Evolutionary conservation across 768 basidiomycete species (phyloP), one percentile per base, ranked within the genome.

Genomic region (Lepiota brunneoincarnata): DNA sequence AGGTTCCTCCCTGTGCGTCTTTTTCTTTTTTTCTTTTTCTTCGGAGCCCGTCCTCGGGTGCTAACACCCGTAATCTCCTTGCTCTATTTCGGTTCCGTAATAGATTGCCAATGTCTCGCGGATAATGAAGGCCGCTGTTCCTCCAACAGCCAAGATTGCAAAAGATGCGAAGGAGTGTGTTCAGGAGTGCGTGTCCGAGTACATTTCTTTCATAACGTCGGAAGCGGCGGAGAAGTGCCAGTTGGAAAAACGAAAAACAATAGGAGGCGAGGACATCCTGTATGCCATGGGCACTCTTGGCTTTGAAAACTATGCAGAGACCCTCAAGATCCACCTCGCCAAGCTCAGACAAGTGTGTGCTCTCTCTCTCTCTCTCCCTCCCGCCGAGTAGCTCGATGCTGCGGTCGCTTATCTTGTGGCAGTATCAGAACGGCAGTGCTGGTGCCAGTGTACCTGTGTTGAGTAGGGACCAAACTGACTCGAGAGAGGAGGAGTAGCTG

Each of bases 81-180:
- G n/a, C 18, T 23, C 24, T 28, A n/a, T 7, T 36, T 31, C 31
- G 23, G 10, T 5, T 20, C 15, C 61, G 26, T 20, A 11, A 11
- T 40, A 95, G 94, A 98, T 98, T 62, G 95, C 95, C 48, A 98
- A 98, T 67, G 94, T 98, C n/a, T 86, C 93, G 14, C 83, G 96
- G 18, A 95, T 98, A 65, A 98, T 98, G 95, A 98, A 98, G 71
- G 76, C 85, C 39, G 81, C 92, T 10, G 86, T 98, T 2, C 95
- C 96, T 0, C 74, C 85, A 0, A 89, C 89, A 17, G 92, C 96
- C 39, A 98, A 98, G 74, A 96, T 98, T 63, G 91, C 92, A 6
- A 98, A 98, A 69, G 96, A 98, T 70, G 94, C 94, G 41, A 98
- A 98, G 68, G 96, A 98, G 72, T 94, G 92, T 71, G 93, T 98